Conservation (phyloP, 192 early-diverging fungal species). For the Thamnidium elegans region DNA sequence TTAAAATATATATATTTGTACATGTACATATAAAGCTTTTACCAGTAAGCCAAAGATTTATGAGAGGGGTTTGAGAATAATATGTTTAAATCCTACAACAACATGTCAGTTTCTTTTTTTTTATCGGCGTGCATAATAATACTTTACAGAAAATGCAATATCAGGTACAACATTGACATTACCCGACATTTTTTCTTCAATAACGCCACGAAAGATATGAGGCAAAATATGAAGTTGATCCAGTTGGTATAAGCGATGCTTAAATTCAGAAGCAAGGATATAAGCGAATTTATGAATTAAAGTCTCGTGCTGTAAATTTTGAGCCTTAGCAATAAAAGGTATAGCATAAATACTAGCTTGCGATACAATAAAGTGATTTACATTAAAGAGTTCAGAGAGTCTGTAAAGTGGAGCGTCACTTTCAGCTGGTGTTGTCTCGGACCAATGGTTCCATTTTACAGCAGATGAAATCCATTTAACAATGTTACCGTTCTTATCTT, state of each 20-base stretch:
- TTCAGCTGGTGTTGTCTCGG: background rate
- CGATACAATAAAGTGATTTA: constrained; percentile 82
- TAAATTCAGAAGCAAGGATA: constrained; percentile 57
- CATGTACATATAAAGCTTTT: background rate
- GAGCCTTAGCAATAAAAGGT: constrained; percentile 60
- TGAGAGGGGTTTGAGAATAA: constrained; percentile 70
- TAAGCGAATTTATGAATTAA: constrained; percentile 42
- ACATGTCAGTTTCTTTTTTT: background rate
- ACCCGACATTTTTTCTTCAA: constrained; percentile 63
- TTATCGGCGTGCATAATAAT: background rate
- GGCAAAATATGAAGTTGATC: constrained; percentile 64
- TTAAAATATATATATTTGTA: background rate
- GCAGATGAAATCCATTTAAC: constrained; percentile 57
- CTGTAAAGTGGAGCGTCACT: constrained; percentile 64
- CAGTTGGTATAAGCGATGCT: constrained; percentile 61
- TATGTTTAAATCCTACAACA: constrained; percentile 56
- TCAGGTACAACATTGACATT: constrained; percentile 70
- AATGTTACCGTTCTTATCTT: constrained; percentile 64
- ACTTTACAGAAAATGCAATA: constrained; percentile 44
- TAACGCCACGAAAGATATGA: constrained; percentile 48
- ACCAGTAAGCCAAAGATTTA: constrained; percentile 50
- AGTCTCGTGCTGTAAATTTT: constrained; percentile 32
- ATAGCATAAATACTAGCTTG: constrained; percentile 70
- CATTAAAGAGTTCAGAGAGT: constrained; percentile 77
- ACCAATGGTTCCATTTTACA: constrained; percentile 33